These are phyloP conservation scores for Geosmithia putterillii DNA, from an alignment of 2,329 filamentous ascomycete genomes.

Conservation along the genomic window DNA sequence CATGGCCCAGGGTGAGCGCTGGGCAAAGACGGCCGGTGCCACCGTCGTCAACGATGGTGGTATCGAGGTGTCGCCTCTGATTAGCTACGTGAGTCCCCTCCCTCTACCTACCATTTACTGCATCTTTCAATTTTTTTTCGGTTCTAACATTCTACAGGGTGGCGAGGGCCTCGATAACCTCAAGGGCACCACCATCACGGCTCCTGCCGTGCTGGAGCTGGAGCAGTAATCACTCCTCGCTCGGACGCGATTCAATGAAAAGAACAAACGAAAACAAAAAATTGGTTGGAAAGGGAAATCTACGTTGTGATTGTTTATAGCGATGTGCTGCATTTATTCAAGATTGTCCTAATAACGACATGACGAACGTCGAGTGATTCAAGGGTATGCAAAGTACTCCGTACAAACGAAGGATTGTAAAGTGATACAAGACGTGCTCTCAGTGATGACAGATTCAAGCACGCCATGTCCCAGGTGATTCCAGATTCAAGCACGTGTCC, in stretches of 20 bases:
- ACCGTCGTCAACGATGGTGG: constrained; percentile 58
- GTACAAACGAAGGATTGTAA: no score
- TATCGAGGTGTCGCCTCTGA: constrained; percentile 81
- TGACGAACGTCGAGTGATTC: no score
- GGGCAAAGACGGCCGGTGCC: constrained; percentile 70
- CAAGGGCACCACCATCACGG: constrained; percentile 38
- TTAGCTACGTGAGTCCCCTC: constrained; percentile 77
- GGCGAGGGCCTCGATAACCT: constrained; percentile 51
- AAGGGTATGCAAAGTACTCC: no score
- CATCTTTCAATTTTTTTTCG: neutral
- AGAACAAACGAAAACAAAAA: constrained; percentile 1
- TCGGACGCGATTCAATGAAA: neutral
- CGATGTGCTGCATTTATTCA: neutral
- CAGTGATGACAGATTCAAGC: no score
- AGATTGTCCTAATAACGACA: no score
- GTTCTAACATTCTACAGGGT: constrained; percentile 24
- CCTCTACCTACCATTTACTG: neutral
- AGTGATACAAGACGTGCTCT: no score
- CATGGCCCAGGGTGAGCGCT: constrained; percentile 77
- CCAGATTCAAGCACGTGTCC: no score
- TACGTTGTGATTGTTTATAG: neutral
- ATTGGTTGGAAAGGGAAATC: neutral
- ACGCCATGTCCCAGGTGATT: no score
- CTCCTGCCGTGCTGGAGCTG: constrained; percentile 37
- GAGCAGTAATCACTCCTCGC: constrained; percentile 13